phyloP scores from a whole-genome alignment of 2,329 filamentous ascomycete species.

The Corniculantispora saksenae region DNA sequence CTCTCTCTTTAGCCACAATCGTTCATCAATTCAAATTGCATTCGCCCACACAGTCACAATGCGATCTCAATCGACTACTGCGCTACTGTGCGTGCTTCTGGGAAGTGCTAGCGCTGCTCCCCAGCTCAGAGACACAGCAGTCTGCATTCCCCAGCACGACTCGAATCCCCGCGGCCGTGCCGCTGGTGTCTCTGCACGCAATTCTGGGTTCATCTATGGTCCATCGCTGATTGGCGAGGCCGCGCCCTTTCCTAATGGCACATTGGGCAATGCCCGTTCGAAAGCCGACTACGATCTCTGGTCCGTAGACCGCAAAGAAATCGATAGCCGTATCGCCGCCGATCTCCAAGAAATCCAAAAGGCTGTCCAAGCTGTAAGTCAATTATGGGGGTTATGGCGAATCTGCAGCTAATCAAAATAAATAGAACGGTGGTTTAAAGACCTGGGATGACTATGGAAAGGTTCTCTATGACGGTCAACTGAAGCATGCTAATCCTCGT shows the following conservation, averaged over 20 bases:
- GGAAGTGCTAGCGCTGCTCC: constrained; percentile 1
- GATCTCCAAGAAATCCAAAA: constrained; percentile 18
- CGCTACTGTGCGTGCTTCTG: background rate
- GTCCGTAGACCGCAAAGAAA: constrained; percentile 22
- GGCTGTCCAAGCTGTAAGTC: constrained; percentile 17
- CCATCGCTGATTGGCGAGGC: constrained; percentile 26
- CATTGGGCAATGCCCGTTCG: constrained; percentile 22
- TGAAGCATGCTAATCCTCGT: constrained; percentile 39
- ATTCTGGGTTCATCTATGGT: constrained; percentile 22
- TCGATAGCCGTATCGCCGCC: constrained; percentile 18
- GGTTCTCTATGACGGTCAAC: constrained; percentile 44
- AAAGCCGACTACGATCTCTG: constrained; percentile 22
- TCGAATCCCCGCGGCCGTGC: constrained; percentile 17
- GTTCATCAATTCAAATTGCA: background rate
- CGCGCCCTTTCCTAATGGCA: constrained; percentile 25
- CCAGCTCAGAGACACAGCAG: background rate
- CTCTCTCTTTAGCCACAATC: background rate
- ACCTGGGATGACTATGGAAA: constrained; percentile 38
- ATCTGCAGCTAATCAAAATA: background rate
- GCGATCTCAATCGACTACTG: background rate
- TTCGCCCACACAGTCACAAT: background rate
- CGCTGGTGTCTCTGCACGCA: constrained; percentile 17
- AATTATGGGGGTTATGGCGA: no score
- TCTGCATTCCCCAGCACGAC: constrained; percentile 22
- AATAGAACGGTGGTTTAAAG: constrained; percentile 28